Base-by-base conservation (phyloP, 73 alveolate species). In the Blepharisma japonicum region DNA sequence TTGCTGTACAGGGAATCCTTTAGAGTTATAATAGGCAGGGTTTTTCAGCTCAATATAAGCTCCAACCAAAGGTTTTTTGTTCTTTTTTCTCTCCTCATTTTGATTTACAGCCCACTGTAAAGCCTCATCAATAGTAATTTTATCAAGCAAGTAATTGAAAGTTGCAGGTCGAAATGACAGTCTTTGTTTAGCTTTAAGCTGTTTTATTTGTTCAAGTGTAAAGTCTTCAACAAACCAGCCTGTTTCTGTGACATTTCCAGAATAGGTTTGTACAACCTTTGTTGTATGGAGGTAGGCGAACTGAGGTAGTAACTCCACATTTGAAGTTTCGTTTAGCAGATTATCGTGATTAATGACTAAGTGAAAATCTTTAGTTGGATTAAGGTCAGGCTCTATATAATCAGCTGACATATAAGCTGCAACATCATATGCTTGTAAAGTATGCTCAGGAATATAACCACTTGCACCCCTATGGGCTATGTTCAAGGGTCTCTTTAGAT, bases 381-480 rank as follows among this genome's bases (percentile, higher is more conserved):
- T 80, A 6, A 87, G 51, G 47, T 84, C 94, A 5, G 77, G 80
- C 71, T 87, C 94, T 23, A 80, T 84, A 68, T 78, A 87, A 68
- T 87, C 87, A 39, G 87, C 81, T 14, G 89, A 89, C 50, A 51
- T 81, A 50, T 55, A 84, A 56, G 68, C 70, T 6, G 94, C 91
- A 14, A 53, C 46, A 9, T 79, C 51, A 72, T 87, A 84, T 5
- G 85, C 85, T 6, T 79, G 81, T 0, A 45, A 42, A n/a, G 94
- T 61, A 55, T 87, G 94, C 68, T 87, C 94, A 6, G 94, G 94
- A 39, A 86, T 47, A 39, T 66, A 47, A 4, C 94, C 90, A 27
- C 76, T 77, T 6, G 91, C 77, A 32, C 94, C 94, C 56, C 94
- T 71, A 74, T 84, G 94, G 6, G 94, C 90, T 6, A 87, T 51